Base-by-base conservation (phyloP, 306 rosid species). In the Vicia faba region DNA sequence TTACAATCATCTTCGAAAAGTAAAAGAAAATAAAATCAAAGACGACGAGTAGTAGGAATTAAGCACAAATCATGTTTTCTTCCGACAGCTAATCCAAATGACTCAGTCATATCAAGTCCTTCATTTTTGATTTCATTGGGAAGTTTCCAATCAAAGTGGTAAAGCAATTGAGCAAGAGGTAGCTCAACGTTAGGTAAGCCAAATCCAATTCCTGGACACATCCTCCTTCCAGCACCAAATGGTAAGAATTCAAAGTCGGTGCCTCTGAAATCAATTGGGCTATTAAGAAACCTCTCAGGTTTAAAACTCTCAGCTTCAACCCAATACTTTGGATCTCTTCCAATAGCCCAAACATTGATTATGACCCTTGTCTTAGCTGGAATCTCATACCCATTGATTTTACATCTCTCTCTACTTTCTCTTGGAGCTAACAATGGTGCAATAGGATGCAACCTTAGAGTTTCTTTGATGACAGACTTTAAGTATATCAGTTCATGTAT, bases 401-500 rank as follows among this genome's bases (percentile, higher is more conserved):
- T 19, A 1, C 63, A 57, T 8, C 8, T 8, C 4, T 31, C 13
- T 1, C 23, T 14, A 58, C 8, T 14, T 31, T 58, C 43, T 58
- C 64, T 31, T 58, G 43, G 25, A 58, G 14, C 11, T 15, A 58
- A 31, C 4, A 58, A 58, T 7, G 64, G 64, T 14, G 6, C 3
- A 8, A 23, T 0, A 7, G 64, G 26, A 31, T 58, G 64, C 6
- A 58, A 15, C 43, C 43, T 58, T 3, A 58, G 1, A 31, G 64
- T 31, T 58, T 58, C 64, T 58, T 58, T 58, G 43, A 58, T 29
- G 7, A 31, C 43, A 0, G 5, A 15, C 6, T 78, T 69, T 2
- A 84, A 53, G 66, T 68, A 75, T 25, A 12, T 51, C 57, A 82
- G 26, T 0, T 78, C 46, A 12, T 54, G 57, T 23, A 81, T 19